Evolutionary conservation across 2,329 filamentous ascomycete genomes (phyloP), one percentile per base, ranked within the genome.

Genomic region (Colletotrichum cordylinicola): DNA sequence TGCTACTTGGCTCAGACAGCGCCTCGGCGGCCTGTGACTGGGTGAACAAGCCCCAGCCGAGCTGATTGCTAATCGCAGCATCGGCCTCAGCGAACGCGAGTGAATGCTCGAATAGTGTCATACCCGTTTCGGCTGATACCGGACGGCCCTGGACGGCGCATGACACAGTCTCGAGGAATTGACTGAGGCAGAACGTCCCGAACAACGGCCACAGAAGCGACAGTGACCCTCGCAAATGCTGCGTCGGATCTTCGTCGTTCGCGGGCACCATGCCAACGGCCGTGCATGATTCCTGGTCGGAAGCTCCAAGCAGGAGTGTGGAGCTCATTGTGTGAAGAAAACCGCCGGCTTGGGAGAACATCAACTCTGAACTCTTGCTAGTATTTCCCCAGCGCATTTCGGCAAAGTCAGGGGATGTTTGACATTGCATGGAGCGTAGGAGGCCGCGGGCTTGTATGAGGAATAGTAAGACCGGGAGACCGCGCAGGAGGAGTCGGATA

Each of bases 91-190:
- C 95, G 85, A 98, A 99, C 4, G 96, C 96, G 10, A 99, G 88
- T 0, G 96, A 98, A 82, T 98, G 96, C 83, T 99, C 97, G 80
- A 98, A 98, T 3, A 98, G 91, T 0, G 96, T 98, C 95, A 98
- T 98, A 21, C 96, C 96, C 2, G 95, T 98, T 85, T 98, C 97
- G 1, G 95, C 94, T 77, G 94, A 91, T 1, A 95, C 91, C 4
- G 92, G 91, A 4, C 94, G 92, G 37, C 96, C 96, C 83, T 98
- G 95, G 8, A 98, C 90, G 12, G 96, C 95, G 83, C 95, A 98
- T 6, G 94, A 94, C 12, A 98, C 86, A 0, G 95, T 97, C 84
- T 98, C 97, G 24, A 98, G 87, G 79, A 98, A 96, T 82, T 98
- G 95, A 79, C 95, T 96, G 3, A 94, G 82, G 74, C 91, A 93